Evolutionary conservation across 768 basidiomycete genomes (phyloP), one percentile per base, ranked within the genome.

Genomic region (Agrocybe pediades): DNA sequence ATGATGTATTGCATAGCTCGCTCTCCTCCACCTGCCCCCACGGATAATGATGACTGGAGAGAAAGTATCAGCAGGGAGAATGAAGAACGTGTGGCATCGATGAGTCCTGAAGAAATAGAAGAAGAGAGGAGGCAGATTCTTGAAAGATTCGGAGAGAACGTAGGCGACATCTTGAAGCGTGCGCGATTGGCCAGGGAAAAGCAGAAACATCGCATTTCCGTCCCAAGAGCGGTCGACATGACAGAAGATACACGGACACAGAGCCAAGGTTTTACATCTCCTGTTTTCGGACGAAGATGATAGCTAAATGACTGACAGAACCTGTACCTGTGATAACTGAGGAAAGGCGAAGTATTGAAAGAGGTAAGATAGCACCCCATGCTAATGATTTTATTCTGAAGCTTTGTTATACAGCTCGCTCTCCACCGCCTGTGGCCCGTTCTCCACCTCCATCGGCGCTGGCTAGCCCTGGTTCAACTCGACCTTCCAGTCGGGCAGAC

Each of bases 61-160:
- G 70, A 68, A 9, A 82, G 82, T 60, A 80, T 86, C 49, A 84
- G 81, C 59, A 74, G 75, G 50, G 88, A 92, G 62, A 95, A 95
- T 58, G 75, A 80, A 53, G 68, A 71, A 9, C 69, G 71, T 24
- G 80, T 95, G 1, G 81, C 80, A 16, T 67, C 62, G 1, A 95
- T 95, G 94, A 77, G 79, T 2, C 79, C 81, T 9, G 83, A 83
- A 15, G 88, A 95, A 65, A 75, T 85, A 9, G 83, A 86, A 55
- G 68, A 80, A 47, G 92, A 89, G 66, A 74, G 76, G 40, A 70
- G 71, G 46, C 82, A 91, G 56, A 81, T 95, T 39, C 51, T 90
- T 23, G 84, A 90, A 55, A 78, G 81, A 41, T 86, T 95, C 63
- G 93, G 92, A 0, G 72, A 78, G 1, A 83, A 81, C 16, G 75